Base-by-base conservation (phyloP, 2,329 filamentous ascomycete genomes). In the Lecanosticta acicola region DNA sequence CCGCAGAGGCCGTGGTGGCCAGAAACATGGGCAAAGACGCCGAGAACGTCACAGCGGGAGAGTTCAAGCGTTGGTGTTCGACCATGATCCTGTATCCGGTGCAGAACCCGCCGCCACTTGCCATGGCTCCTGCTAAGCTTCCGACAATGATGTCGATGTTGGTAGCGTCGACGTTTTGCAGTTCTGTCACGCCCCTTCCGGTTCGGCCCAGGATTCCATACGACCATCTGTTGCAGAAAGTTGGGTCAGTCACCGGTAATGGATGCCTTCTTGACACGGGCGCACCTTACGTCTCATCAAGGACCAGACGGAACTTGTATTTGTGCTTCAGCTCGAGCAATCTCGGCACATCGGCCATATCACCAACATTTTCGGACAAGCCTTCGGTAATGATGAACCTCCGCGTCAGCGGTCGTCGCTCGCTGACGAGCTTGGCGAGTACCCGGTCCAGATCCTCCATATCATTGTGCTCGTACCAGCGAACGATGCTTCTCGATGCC, bases 211-310 rank as follows among this genome's bases (percentile, higher is more conserved):
- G 78, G 14, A 96, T 86, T 50, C 91, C 93, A 64, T 97, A 97
- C 0, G 90, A 96, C 84, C 87, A 94, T 3, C n/a, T n/a, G n/a
- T 34, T 44, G 16, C 8, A 40, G n/a, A 32, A 13, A 13, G 4
- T n/a, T n/a, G n/a, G n/a, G n/a, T n/a, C n/a, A 39, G 21, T 37
- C 5, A 5, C 3, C 13, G n/a, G 18, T 18, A 37, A 19, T 37
- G 4, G 4, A 14, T 5, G 19, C 37, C 3, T 13, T n/a, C n/a
- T n/a, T n/a, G n/a, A n/a, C n/a, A n/a, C n/a, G 1, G n/a, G n/a
- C n/a, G n/a, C n/a, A n/a, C n/a, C n/a, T n/a, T n/a, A n/a, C n/a
- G 90, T 95, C 72, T 98, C 93, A 66, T 98, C 93, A 26, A 98
- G 81, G 54, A 97, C 94, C 43, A 98, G 80, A 60, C 93, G 88